Base-by-base conservation (phyloP, 1,139 yeast species). In the Pichia sp. region DNA sequence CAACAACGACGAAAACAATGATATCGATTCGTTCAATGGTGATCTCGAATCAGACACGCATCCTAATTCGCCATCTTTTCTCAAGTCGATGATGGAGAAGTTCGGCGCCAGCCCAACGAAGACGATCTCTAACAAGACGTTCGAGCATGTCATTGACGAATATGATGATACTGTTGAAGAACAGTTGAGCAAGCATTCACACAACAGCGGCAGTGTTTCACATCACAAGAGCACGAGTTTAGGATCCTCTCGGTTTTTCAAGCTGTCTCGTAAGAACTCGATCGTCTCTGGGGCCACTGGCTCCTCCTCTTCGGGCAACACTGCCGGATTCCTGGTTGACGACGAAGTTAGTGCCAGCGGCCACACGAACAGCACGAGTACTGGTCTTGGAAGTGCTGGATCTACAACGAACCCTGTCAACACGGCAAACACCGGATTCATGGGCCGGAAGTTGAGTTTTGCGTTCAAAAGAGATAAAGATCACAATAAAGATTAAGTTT, bases 41-140 rank as follows among this genome's bases (percentile, higher is more conserved):
- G 31, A 36, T 21, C 19, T 10, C 6, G 38, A 20, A 11, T 18
- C 31, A 12, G 7, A 40, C 34, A 21, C 18, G 4, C 48, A 41
- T 15, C 51, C 58, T 17, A 41, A 55, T 1, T 59, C 66, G 11
- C 62, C 64, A 17, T 60, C 65, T 12, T 60, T 63, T 21, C 54
- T 62, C 46, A 63, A 59, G 38, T 54, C 50, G 37, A 55, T 54
- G 43, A 48, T 64, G 17, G 61, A 61, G 44, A 59, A 61, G 35
- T 58, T 64, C 47, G 67, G 67, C 6, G 44, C 59, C 1, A 58
- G 63, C 36, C 68, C 68, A 4, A 60, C 63, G 3, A 64, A 62
- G 40, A 49, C 53, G 3, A 34, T 45, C 4, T 57, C 61, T 2
- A 58, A 58, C 44, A 53, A 42, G 27, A 48, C 52, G 4, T 19